These are phyloP conservation scores for Fusarium bactridioides DNA, from an alignment of 2,329 filamentous ascomycete species.

Conservation along the genomic window DNA sequence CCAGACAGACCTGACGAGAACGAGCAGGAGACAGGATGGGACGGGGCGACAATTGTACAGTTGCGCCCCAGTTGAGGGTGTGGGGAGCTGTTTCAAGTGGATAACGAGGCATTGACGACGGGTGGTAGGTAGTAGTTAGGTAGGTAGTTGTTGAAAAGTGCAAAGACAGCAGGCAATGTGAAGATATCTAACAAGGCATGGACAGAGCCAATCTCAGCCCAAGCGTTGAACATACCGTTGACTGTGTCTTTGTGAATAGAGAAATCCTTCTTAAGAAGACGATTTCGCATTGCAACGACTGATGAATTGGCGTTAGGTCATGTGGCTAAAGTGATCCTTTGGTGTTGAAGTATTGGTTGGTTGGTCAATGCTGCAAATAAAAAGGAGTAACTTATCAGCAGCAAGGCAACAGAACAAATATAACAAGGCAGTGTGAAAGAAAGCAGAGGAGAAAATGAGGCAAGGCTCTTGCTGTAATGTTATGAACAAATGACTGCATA, in stretches of 20 bases:
- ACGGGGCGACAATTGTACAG: slow-evolving; percentile 24
- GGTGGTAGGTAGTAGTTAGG: not conserved
- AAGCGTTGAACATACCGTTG: slow-evolving; percentile 32
- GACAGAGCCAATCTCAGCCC: not conserved
- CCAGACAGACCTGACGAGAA: not conserved
- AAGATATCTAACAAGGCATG: not conserved
- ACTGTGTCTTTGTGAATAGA: slow-evolving; percentile 46
- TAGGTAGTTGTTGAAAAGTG: slow-evolving; percentile 1
- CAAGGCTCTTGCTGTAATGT: not conserved
- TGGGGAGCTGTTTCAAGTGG: slow-evolving; percentile 39
- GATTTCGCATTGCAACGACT: slow-evolving; percentile 44
- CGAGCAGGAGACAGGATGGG: slow-evolving; percentile 7
- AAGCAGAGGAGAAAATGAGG: not conserved
- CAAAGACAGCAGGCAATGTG: not conserved
- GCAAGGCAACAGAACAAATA: not conserved
- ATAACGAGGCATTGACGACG: slow-evolving; percentile 18
- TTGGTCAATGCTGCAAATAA: slow-evolving; percentile 16
- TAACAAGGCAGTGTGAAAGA: not conserved
- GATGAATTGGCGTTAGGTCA: not conserved
- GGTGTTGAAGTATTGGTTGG: slow-evolving; percentile 3
- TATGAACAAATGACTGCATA: not conserved
- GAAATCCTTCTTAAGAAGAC: slow-evolving; percentile 47
- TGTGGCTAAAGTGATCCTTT: not conserved
- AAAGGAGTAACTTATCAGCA: not conserved
- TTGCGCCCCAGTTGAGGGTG: slow-evolving; percentile 30